These are phyloP conservation scores for Tephrocybe rancida DNA, from an alignment of 768 basidiomycete genomes.

Conservation along the genomic window DNA sequence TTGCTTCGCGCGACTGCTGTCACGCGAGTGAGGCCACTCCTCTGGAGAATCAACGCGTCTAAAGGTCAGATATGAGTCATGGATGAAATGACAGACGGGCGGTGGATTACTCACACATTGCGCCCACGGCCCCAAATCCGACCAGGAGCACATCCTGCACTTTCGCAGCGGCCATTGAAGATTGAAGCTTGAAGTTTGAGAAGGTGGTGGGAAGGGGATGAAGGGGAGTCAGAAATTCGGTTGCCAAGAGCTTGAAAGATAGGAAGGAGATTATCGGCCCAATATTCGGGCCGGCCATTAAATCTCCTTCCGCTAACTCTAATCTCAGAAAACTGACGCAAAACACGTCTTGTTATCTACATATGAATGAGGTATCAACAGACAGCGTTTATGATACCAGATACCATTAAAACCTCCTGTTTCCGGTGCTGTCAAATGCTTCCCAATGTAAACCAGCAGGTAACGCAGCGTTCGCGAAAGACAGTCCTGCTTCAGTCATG, in stretches of 20 bases:
- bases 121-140: slow-evolving; percentile 69
- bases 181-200: not conserved
- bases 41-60: slow-evolving; percentile 61
- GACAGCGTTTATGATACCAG: not conserved
- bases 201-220: not conserved
- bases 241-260: too few species aligned
- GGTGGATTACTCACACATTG: slow-evolving; percentile 50
- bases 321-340: too few species aligned
- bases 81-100: not conserved
- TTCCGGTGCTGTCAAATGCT: not conserved
- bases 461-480: not conserved
- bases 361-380: too few species aligned
- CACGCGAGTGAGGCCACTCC: slow-evolving; percentile 61
- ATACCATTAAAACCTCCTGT: not conserved
- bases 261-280: too few species aligned
- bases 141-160: slow-evolving; percentile 55
- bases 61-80: not conserved
- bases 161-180: slow-evolving; percentile 7
- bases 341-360: too few species aligned
- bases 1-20: slow-evolving; percentile 78
- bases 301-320: too few species aligned
- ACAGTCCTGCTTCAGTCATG: not conserved
- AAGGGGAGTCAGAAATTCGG: not conserved
- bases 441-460: not conserved
- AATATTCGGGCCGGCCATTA: too few species aligned